phyloP scores from a whole-genome alignment of 257 asterid genomes.

The Echites panduratus region DNA sequence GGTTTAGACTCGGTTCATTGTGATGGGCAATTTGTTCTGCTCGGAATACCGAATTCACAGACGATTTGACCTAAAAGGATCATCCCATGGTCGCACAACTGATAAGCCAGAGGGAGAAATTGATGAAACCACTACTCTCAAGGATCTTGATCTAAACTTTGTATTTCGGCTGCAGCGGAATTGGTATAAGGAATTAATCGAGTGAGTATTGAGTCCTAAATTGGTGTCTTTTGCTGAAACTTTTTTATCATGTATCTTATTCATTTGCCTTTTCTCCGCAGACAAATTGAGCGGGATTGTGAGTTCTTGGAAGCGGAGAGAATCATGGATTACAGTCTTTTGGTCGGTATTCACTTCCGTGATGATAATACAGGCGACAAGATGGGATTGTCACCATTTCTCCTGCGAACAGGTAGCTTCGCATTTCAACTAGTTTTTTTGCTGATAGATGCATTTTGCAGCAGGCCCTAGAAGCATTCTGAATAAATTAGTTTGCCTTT shows the following conservation, averaged over 20 bases:
- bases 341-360: conserved; percentile 94
- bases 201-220: conserved; percentile 42
- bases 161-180: conserved; percentile 63
- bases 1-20: conserved; percentile 79
- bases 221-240: neutral
- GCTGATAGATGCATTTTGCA: conserved; percentile 1
- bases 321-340: conserved; percentile 94
- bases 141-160: conserved; percentile 80
- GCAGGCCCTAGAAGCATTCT: conserved; percentile 16
- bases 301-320: conserved; percentile 81
- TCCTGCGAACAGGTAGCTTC: conserved; percentile 63
- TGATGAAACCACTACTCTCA: conserved; percentile 86
- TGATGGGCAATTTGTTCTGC: conserved; percentile 95
- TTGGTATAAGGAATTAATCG: conserved; percentile 82
- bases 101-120: conserved; percentile 72
- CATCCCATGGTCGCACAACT: conserved; percentile 89
- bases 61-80: conserved; percentile 90
- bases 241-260: conserved; percentile 9
- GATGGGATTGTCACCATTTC: conserved; percentile 86
- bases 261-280: conserved; percentile 19
- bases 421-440: neutral
- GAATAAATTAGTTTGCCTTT: conserved; percentile 15
- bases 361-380: conserved; percentile 77
- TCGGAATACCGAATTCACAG: conserved; percentile 89
- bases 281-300: conserved; percentile 87